These are phyloP conservation scores for Yarrowia sp. DNA, from an alignment of 805 yeast genomes.

Conservation along the genomic window DNA sequence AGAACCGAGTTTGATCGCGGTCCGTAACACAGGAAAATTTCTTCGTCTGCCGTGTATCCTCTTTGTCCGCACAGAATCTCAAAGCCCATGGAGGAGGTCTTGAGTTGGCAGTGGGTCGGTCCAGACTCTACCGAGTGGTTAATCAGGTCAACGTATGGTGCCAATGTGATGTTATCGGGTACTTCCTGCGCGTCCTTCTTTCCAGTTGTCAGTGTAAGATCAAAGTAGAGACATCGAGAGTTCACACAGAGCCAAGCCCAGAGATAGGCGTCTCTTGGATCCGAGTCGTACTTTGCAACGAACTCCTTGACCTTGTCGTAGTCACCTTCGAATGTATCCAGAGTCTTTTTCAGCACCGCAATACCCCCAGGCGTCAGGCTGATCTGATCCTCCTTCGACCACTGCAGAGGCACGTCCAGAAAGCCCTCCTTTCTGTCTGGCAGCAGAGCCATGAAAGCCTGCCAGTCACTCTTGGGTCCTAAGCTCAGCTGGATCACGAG, in stretches of 20 bases:
- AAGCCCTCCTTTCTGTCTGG: slow-evolving; percentile 10
- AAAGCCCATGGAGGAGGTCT: slow-evolving; percentile 51
- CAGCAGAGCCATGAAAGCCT: neutral
- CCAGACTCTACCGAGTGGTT: slow-evolving; percentile 56
- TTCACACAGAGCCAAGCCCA: slow-evolving; percentile 88
- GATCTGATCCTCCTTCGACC: neutral
- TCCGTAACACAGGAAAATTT: slow-evolving; percentile 76
- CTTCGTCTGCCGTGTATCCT: slow-evolving; percentile 47
- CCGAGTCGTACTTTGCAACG: neutral
- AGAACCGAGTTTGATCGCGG: slow-evolving; percentile 83
- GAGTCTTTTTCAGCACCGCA: neutral
- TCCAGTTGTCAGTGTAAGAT: slow-evolving; percentile 46
- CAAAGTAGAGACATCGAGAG: slow-evolving; percentile 85
- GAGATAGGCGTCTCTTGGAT: slow-evolving; percentile 9
- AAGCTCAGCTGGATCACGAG: slow-evolving; percentile 6
- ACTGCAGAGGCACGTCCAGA: neutral
- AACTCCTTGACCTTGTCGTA: neutral
- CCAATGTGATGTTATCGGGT: slow-evolving; percentile 76
- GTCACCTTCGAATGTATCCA: neutral
- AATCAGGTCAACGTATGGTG: slow-evolving; percentile 84
- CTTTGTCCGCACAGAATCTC: slow-evolving; percentile 45
- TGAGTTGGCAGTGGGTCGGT: slow-evolving; percentile 32
- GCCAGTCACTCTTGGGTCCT: slow-evolving; percentile 1
- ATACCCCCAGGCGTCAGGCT: slow-evolving; percentile 1
- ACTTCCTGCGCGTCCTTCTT: slow-evolving; percentile 41